Percentiles rank a stretch among this genome's conserved stretches.
phyloP scores from a whole-genome alignment of 2,329 filamentous ascomycete species.

The Ophiosphaerella narmari region DNA sequence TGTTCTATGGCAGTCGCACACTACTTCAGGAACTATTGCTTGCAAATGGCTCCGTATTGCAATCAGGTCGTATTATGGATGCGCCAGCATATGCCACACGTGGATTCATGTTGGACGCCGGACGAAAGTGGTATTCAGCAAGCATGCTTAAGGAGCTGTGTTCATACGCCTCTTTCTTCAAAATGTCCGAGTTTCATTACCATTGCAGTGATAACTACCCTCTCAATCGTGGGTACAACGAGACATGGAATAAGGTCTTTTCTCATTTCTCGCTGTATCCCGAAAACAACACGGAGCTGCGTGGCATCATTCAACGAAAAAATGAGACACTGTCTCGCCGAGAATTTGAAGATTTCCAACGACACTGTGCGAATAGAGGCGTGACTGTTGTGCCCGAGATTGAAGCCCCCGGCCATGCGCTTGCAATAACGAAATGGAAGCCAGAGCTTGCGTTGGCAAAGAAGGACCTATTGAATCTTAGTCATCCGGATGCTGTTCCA shows the following conservation, averaged over 20 bases:
- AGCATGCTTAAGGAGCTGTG: slow-evolving; percentile 52
- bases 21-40: slow-evolving; percentile 51
- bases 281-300: slow-evolving; percentile 38
- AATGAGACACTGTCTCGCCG: slow-evolving; percentile 42
- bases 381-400: slow-evolving; percentile 46
- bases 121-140: slow-evolving; percentile 51
- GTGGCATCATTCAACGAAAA: slow-evolving; percentile 39
- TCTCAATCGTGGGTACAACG: slow-evolving; percentile 53
- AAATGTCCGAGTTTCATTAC: slow-evolving; percentile 56
- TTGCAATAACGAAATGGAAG: slow-evolving; percentile 48
- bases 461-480: slow-evolving; percentile 44
- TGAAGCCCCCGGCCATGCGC: slow-evolving; percentile 43
- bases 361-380: slow-evolving; percentile 40
- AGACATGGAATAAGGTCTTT: slow-evolving; percentile 54
- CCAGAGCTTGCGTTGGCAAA: slow-evolving; percentile 43
- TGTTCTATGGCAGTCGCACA: slow-evolving; percentile 56
- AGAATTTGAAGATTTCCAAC: slow-evolving; percentile 44
- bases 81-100: slow-evolving; percentile 52
- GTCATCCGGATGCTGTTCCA: slow-evolving; percentile 42
- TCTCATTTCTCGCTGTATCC: slow-evolving; percentile 51
- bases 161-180: slow-evolving; percentile 55
- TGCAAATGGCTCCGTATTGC: slow-evolving; percentile 37
- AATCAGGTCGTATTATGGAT: slow-evolving; percentile 40
- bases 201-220: slow-evolving; percentile 57
- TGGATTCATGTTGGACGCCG: slow-evolving; percentile 53